Conservation (phyloP, 129 eudicot species). For the Gnaphalium uliginosum region DNA sequence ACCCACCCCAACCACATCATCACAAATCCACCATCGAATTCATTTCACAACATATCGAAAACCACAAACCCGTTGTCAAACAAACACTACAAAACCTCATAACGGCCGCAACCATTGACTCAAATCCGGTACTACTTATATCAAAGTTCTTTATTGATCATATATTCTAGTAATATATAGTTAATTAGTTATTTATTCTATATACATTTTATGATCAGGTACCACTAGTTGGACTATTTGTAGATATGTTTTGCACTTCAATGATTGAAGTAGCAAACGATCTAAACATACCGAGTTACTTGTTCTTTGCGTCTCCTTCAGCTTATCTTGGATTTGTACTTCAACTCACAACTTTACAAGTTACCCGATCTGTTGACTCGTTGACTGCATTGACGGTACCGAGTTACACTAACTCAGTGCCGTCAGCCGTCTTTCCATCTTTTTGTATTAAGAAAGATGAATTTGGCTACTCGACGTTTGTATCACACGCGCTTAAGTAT, state of each 20-base stretch:
- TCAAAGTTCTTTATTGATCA: not conserved
- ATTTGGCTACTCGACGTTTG: constrained; percentile 10
- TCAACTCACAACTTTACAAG: constrained; percentile 10
- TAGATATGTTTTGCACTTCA: constrained; percentile 23
- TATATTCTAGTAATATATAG: not conserved
- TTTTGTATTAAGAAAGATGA: not conserved
- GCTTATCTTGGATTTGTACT: constrained; percentile 29
- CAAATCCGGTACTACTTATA: not conserved
- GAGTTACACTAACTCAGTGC: constrained; percentile 12
- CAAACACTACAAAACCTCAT: not conserved
- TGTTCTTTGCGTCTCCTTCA: constrained; percentile 14
- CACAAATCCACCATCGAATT: not conserved
- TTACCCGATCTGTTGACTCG: not conserved
- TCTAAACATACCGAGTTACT: not conserved
- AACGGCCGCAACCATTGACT: not conserved
- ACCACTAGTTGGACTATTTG: constrained; percentile 16
- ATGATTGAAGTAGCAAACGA: constrained; percentile 21
- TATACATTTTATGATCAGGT: not conserved
- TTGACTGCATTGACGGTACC: constrained; percentile 13
- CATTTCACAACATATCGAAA: not conserved
- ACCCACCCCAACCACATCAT: not conserved
- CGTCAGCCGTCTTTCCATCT: constrained; percentile 8
- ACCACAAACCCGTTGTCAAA: not conserved
- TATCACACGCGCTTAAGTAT: constrained; percentile 10
- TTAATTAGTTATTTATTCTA: not conserved